Evolutionary conservation across 164 flowering plant genomes (phyloP), one percentile per base, ranked within the genome.

Genomic region (Stephania cephalantha): DNA sequence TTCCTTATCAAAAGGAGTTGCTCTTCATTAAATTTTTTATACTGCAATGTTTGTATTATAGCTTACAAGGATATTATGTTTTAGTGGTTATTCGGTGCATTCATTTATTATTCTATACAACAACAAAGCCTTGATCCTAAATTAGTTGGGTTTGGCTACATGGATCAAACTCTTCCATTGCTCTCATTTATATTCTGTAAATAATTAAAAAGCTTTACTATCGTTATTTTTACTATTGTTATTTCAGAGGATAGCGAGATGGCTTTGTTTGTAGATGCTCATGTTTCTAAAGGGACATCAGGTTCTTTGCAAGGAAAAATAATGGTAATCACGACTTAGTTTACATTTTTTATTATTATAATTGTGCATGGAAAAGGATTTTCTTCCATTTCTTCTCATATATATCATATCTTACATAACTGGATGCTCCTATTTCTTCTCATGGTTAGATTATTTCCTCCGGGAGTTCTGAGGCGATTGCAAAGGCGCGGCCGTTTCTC

Each of bases 401-500:
- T 30, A 66, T 61, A 58, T 65, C 6, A 31, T 72, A 22, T 69
- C 72, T 61, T 10, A 35, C 42, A 35, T 35, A 64, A 0, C 74
- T 22, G 68, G 46, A 48, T 77, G 22, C 45, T 70, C 72, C 66
- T 69, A 64, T 53, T 70, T 70, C 44, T 70, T 72, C 73, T 71
- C 22, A 25, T 80, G 17, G 71, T 63, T 80, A 95, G 99, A 83
- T 87, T 74, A 71, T 84, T 69, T 81, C 89, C 15, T 93, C 99
- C 25, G 99, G 99, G 83, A 87, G 81, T 55, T 79, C 85, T 17
- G 91, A 88, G 64, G 89, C 95, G 69, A 86, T 85, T 82, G 82
- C 86, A 74, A 87, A 73, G 84, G 97, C 94, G 48, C 85, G 76
- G 20, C 91, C 97, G 46, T 63, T 93, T 78, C 93, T 95, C 55